Percentiles rank a stretch among this genome's conserved stretches.
phyloP scores from a whole-genome alignment of 2,329 filamentous ascomycete genomes.

The Exophiala sideris region DNA sequence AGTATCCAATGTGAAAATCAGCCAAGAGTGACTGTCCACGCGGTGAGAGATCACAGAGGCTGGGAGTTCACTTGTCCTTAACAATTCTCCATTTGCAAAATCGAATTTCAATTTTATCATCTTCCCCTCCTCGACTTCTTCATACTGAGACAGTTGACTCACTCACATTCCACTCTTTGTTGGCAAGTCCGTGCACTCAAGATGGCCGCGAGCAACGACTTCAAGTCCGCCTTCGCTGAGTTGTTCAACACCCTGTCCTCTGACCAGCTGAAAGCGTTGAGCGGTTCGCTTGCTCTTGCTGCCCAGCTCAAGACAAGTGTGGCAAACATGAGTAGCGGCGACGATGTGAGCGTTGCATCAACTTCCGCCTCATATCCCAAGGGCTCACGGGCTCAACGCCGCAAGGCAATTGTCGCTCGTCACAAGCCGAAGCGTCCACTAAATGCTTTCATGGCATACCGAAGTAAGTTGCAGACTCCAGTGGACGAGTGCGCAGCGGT shows the following conservation, averaged over 20 bases:
- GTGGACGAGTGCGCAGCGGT: conserved; percentile 4
- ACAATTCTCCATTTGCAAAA: no score
- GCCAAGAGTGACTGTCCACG: no score
- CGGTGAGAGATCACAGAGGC: no score
- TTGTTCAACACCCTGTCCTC: conserved; percentile 6
- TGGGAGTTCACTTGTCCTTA: no score
- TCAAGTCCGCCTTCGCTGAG: neutral
- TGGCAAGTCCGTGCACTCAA: conserved; percentile 6
- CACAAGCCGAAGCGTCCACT: conserved; percentile 29
- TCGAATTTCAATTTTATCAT: neutral
- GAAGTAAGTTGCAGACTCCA: conserved; percentile 32
- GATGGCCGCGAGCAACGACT: conserved; percentile 4
- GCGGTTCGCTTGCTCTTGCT: neutral
- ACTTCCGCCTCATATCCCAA: neutral
- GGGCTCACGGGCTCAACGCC: neutral
- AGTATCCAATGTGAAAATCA: neutral
- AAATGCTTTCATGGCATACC: conserved; percentile 39
- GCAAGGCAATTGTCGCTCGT: neutral
- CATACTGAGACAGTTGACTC: neutral
- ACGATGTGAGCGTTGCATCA: neutral
- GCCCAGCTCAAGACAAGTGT: neutral
- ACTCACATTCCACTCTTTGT: conserved; percentile 13
- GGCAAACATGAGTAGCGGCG: neutral
- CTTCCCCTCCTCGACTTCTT: neutral
- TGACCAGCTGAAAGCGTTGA: conserved; percentile 8